Evolutionary conservation across 441 rosid genomes (phyloP).

Genomic region (Aquilaria agallochum): DNA sequence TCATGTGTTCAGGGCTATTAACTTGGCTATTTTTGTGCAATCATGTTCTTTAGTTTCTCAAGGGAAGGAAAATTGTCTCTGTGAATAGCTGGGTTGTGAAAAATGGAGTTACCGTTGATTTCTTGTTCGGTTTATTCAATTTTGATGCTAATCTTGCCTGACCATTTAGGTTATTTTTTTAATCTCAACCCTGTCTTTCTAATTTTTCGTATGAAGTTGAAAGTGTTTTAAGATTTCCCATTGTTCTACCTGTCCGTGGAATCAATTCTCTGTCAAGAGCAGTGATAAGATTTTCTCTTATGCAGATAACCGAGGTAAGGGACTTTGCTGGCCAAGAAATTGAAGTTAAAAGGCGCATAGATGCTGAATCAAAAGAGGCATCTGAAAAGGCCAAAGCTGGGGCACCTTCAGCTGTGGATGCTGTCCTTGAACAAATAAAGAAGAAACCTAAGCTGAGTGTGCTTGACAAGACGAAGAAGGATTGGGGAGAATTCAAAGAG

Average conservation of each 20-base stretch:
- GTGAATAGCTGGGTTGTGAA: too few species aligned
- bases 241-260: background rate
- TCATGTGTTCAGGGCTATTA: too few species aligned
- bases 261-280: too few species aligned
- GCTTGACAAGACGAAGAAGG: constrained; percentile 85
- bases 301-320: constrained; percentile 73
- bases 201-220: background rate
- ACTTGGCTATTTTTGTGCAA: too few species aligned
- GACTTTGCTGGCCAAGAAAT: constrained; percentile 91
- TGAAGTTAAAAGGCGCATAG: constrained; percentile 63
- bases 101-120: too few species aligned
- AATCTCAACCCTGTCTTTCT: background rate
- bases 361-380: constrained; percentile 84
- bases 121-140: too few species aligned
- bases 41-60: too few species aligned
- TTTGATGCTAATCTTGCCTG: too few species aligned
- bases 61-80: too few species aligned
- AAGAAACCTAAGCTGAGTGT: constrained; percentile 91
- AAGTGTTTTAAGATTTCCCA: background rate
- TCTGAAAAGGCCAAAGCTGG: constrained; percentile 52
- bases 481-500: constrained; percentile 94
- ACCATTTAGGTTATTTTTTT: too few species aligned
- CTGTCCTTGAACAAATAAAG: constrained; percentile 77
- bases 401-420: constrained; percentile 76
- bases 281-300: background rate